Percentiles rank a stretch among this genome's conserved stretches.
Evolutionary conservation across 2,329 filamentous ascomycete genomes (phyloP).

Genomic region (Tricladium varicosporioides): DNA sequence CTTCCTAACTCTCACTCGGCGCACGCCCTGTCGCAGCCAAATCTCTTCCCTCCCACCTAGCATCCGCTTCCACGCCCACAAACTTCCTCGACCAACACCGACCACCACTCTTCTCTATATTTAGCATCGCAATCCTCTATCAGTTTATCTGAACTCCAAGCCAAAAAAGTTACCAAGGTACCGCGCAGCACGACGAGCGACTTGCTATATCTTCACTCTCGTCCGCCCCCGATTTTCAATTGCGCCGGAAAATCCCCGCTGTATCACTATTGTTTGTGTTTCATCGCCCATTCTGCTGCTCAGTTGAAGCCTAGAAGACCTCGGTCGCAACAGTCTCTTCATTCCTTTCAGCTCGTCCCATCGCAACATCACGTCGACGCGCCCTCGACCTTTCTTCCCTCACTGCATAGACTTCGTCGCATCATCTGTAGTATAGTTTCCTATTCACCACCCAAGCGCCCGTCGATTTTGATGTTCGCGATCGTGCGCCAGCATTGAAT

Average conservation of each 20-base stretch:
- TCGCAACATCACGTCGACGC: constrained; percentile 1
- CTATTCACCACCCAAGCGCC: not conserved
- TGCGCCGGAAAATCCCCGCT: constrained; percentile 5
- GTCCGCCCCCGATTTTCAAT: constrained; percentile 4
- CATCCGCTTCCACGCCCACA: not conserved
- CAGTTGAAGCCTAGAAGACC: constrained; percentile 4
- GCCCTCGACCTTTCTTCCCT: not conserved
- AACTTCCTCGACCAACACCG: constrained; percentile 7
- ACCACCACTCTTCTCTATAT: constrained; percentile 28
- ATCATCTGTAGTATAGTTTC: constrained; percentile 17
- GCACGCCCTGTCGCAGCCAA: constrained; percentile 2
- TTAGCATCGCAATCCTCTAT: constrained; percentile 31
- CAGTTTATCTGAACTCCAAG: constrained; percentile 21
- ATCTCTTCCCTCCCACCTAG: constrained; percentile 1
- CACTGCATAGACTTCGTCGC: not conserved
- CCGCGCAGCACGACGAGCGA: constrained; percentile 6
- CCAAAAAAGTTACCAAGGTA: constrained; percentile 15
- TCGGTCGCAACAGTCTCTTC: constrained; percentile 11
- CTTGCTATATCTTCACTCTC: constrained; percentile 6
- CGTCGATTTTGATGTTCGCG: constrained; percentile 17
- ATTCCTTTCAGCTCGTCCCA: not conserved
- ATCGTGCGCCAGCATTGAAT: constrained; percentile 20
- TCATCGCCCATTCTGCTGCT: constrained; percentile 10
- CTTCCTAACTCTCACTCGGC: not conserved
- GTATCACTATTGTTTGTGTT: constrained; percentile 21